Percentiles rank a stretch among this genome's conserved stretches.
These are phyloP conservation scores for Aureobasidium mangrovei DNA, from an alignment of 2,329 filamentous ascomycete genomes.

Conservation along the genomic window DNA sequence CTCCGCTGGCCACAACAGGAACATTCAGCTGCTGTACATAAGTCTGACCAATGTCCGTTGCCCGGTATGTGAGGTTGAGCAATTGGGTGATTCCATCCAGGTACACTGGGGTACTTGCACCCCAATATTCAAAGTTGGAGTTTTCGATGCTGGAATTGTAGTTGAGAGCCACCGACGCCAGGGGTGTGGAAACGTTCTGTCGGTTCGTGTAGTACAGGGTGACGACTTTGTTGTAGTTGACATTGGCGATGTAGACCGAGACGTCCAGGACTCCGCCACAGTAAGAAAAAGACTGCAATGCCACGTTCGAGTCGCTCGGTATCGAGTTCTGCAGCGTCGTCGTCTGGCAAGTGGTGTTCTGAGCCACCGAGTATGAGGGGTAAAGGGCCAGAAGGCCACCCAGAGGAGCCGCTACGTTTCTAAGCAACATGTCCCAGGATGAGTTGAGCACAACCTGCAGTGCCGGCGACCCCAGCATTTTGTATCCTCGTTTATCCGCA, in stretches of 20 bases:
- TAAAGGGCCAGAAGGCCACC: slow-evolving; percentile 4
- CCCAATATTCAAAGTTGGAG: slow-evolving; percentile 24
- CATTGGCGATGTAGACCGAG: slow-evolving; percentile 23
- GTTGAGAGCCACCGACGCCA: slow-evolving; percentile 20
- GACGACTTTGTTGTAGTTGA: slow-evolving; percentile 27
- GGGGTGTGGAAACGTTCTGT: slow-evolving; percentile 23
- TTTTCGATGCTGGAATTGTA: slow-evolving; percentile 21
- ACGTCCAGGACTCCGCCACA: slow-evolving; percentile 24
- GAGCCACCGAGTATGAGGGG: slow-evolving; percentile 14
- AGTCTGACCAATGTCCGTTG: slow-evolving; percentile 22
- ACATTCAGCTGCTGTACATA: slow-evolving; percentile 21
- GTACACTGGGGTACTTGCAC: slow-evolving; percentile 21
- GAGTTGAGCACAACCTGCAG: slow-evolving; percentile 7
- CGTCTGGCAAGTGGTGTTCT: slow-evolving; percentile 19
- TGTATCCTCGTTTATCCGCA: background rate
- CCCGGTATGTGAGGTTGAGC: slow-evolving; percentile 25
- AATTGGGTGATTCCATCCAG: slow-evolving; percentile 25
- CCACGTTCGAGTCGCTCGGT: slow-evolving; percentile 20
- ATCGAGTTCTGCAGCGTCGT: slow-evolving; percentile 16
- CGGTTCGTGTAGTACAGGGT: slow-evolving; percentile 25
- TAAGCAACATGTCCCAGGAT: slow-evolving; percentile 12
- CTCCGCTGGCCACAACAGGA: slow-evolving; percentile 21
- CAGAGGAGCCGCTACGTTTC: slow-evolving; percentile 1
- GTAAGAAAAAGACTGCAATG: slow-evolving; percentile 23
- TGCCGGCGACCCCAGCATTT: slow-evolving; percentile 4